Percentiles rank a stretch among this genome's conserved stretches.
phyloP scores from a whole-genome alignment of 2,329 filamentous ascomycete genomes.

The Trichophaea hybrida region DNA sequence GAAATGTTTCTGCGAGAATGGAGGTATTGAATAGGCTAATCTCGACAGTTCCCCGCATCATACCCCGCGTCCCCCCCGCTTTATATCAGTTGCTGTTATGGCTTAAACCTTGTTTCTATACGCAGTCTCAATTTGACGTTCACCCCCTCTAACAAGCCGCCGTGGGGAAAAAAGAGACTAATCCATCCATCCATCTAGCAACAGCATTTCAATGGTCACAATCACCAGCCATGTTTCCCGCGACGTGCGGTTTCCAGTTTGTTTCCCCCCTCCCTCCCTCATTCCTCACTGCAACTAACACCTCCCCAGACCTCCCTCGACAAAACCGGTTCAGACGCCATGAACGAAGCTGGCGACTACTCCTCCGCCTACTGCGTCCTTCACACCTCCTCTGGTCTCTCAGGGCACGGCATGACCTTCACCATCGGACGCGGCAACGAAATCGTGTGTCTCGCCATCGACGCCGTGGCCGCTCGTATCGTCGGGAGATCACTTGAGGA shows the following conservation, averaged over 20 bases:
- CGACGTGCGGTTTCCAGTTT: conserved; percentile 58
- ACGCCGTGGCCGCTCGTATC: conserved; percentile 61
- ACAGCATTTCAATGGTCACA: conserved; percentile 35
- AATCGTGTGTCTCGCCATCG: conserved; percentile 74
- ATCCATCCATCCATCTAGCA: too few relatives aligned
- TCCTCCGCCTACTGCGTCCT: conserved; percentile 90
- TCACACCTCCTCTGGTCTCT: conserved; percentile 49
- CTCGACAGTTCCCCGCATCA: too few relatives aligned
- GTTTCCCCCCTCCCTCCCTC: conserved; percentile 19
- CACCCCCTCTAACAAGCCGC: too few relatives aligned
- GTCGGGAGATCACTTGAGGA: conserved; percentile 60
- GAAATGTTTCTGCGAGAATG: too few relatives aligned
- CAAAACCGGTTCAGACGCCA: conserved; percentile 91
- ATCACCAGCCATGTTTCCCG: conserved; percentile 58
- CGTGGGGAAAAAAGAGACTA: too few relatives aligned
- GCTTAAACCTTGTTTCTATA: too few relatives aligned
- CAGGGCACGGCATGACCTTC: conserved; percentile 73
- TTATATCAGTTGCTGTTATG: too few relatives aligned
- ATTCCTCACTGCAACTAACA: not conserved
- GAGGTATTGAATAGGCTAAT: too few relatives aligned
- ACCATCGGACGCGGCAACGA: conserved; percentile 84
- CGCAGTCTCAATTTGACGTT: too few relatives aligned
- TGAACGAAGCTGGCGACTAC: conserved; percentile 90
- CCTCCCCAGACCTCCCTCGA: conserved; percentile 61
- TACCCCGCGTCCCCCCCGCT: too few relatives aligned